A percentile compares a stretch with the other conserved stretches of the same genome.
Conservation (phyloP, 805 yeast species). For the Naumovozyma dairenensis region DNA sequence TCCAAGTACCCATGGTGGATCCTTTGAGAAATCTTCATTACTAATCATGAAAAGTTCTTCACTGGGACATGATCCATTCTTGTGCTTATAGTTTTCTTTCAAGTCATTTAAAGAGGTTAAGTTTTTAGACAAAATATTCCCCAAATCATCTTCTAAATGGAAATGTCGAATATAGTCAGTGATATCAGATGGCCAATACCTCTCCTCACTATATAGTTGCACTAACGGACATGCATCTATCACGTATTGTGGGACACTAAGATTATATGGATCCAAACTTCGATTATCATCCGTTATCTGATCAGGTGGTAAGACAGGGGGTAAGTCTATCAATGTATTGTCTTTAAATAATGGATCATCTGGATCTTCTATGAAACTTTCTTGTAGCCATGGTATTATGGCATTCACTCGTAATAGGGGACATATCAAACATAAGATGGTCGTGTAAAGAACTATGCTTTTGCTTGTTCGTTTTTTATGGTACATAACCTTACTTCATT, state of each 20-base stretch:
- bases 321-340: conserved; percentile 6
- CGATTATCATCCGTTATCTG: conserved; percentile 21
- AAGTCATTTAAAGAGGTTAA: not conserved
- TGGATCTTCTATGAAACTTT: too few species aligned
- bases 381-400: conserved; percentile 14
- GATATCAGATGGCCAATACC: conserved; percentile 77
- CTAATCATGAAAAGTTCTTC: conserved; percentile 50
- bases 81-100: conserved; percentile 1
- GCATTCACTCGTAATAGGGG: too few species aligned
- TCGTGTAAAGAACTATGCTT: too few species aligned
- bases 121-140: conserved; percentile 14
- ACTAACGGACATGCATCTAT: conserved; percentile 66
- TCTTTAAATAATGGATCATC: not conserved
- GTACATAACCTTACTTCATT: too few species aligned
- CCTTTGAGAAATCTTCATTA: conserved; percentile 54
- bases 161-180: conserved; percentile 59
- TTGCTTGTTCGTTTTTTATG: too few species aligned
- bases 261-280: conserved; percentile 33
- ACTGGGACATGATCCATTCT: conserved; percentile 16
- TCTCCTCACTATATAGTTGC: conserved; percentile 81
- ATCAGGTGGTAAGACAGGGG: conserved; percentile 23
- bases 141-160: conserved; percentile 43
- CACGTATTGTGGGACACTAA: conserved; percentile 58
- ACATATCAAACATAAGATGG: too few species aligned
- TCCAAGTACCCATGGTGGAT: conserved; percentile 86